Base-by-base conservation (phyloP, 164 flowering plant genomes). In the Vitis vinifera region DNA sequence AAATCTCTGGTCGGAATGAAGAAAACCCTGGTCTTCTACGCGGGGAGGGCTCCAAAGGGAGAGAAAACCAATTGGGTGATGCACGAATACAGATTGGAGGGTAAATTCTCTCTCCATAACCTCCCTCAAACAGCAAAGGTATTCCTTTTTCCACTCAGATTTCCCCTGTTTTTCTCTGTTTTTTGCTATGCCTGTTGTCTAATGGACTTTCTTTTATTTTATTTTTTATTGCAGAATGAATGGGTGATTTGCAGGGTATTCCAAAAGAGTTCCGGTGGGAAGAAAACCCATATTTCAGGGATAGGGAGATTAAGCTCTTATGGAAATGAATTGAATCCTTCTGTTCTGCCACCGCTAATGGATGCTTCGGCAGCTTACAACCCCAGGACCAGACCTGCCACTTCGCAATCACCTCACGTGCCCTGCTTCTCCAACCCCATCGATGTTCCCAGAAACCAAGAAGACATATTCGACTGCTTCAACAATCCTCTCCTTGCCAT, bases 161-260 rank as follows among this genome's bases (percentile, higher is more conserved):
- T 71, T 74, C 9, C 66, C 19, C 59, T 51, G 68, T 63, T 75
- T 71, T 62, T 62, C 27, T 7, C 62, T 62, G 27, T 69, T 29
- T 55, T 60, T 66, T 16, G 2, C 48, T 65, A 30, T 55, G 16
- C 52, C 59, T 51, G 60, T 14, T 17, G 63, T 55, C 15, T 65
- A 23, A 23, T 23, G 27, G 27, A 59, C 72, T 44, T 67, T 64
- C 23, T 14, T 29, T 67, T 0, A 0, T 72, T 5, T 47, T 58
- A 61, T 6, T 30, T 50, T 71, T 14, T 44, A 13, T 52, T 80
- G 76, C 84, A 96, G 99, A 91, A 91, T 75, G 99, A 96, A 68
- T 96, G 99, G 99, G 98, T 91, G 71, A 89, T 93, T n/a, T 80
- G 91, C 74, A 85, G 99, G 81, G 84, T 96, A 6, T 96, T 93